Conservation (phyloP, 2,329 filamentous ascomycete genomes). For the Lecanoromycetidae sp. region DNA sequence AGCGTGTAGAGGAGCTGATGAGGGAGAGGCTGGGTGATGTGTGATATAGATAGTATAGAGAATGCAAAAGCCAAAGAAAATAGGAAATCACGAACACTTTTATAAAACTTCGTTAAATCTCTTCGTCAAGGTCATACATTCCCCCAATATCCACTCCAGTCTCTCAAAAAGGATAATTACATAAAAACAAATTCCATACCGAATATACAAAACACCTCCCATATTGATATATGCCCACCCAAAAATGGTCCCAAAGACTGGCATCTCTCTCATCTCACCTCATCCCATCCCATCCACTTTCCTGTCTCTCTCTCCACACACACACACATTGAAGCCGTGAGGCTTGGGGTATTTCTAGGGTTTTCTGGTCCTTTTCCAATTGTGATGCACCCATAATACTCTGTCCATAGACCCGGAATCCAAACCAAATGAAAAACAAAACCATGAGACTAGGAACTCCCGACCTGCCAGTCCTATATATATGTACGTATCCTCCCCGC, state of each 20-base stretch:
- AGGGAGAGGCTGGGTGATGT: not conserved
- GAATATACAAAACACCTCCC: not conserved
- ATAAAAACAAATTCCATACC: not conserved
- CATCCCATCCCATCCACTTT: not conserved
- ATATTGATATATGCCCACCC: not conserved
- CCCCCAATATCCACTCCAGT: not conserved
- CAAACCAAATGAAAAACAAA: no score
- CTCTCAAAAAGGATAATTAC: not conserved
- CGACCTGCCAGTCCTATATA: no score
- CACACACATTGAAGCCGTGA: conserved; percentile 16
- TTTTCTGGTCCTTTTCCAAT: conserved; percentile 6
- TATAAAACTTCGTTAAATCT: not conserved
- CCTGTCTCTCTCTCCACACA: no score
- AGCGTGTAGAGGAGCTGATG: conserved; percentile 18
- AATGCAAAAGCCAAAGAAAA: not conserved
- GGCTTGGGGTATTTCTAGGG: conserved; percentile 16
- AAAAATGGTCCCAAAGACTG: not conserved
- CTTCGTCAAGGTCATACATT: not conserved
- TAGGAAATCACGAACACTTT: not conserved
- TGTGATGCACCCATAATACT: no score
- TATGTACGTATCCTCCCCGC: no score
- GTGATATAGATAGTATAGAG: not conserved
- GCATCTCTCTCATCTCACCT: not conserved
- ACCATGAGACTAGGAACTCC: no score
- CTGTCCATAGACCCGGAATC: no score